A percentile compares a stretch with the other conserved stretches of the same genome.
These are phyloP conservation scores for Calonectria ilicicola DNA, from an alignment of 2,329 filamentous ascomycete genomes.

Conservation along the genomic window DNA sequence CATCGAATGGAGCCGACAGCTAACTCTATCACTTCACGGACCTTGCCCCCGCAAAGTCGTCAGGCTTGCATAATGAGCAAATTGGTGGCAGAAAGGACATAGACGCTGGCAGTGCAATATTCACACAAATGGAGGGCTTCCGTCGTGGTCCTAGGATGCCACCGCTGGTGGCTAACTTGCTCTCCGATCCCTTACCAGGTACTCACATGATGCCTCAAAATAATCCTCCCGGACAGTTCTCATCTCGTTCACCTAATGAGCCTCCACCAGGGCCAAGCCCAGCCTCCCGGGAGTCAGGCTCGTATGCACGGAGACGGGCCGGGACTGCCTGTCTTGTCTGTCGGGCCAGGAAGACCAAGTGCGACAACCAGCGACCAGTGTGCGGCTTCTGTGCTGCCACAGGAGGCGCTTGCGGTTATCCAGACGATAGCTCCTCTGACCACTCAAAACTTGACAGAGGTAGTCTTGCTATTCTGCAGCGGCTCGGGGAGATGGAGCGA, in stretches of 20 bases:
- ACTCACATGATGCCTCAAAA: not conserved
- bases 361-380: conserved; percentile 31
- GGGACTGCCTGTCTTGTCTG: conserved; percentile 29
- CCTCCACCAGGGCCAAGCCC: not conserved
- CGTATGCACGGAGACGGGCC: conserved; percentile 23
- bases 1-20: not conserved
- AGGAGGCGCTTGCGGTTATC: conserved; percentile 32
- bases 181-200: conserved; percentile 23
- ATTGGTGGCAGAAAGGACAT: not conserved
- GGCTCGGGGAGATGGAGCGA: conserved; percentile 30
- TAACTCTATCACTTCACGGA: conserved; percentile 4
- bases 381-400: conserved; percentile 36
- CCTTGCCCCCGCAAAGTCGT: conserved; percentile 10
- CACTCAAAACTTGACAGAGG: conserved; percentile 36
- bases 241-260: not conserved
- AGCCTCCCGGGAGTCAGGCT: conserved; percentile 16
- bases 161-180: conserved; percentile 28
- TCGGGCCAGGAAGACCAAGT: conserved; percentile 34
- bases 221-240: not conserved
- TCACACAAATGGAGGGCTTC: conserved; percentile 18
- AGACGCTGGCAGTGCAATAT: not conserved
- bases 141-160: conserved; percentile 22
- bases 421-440: conserved; percentile 28
- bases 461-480: conserved; percentile 32
- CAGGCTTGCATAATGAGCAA: conserved; percentile 6